Evolutionary conservation across 768 basidiomycete species (phyloP).

Genomic region (Cystobasidium onofrii): DNA sequence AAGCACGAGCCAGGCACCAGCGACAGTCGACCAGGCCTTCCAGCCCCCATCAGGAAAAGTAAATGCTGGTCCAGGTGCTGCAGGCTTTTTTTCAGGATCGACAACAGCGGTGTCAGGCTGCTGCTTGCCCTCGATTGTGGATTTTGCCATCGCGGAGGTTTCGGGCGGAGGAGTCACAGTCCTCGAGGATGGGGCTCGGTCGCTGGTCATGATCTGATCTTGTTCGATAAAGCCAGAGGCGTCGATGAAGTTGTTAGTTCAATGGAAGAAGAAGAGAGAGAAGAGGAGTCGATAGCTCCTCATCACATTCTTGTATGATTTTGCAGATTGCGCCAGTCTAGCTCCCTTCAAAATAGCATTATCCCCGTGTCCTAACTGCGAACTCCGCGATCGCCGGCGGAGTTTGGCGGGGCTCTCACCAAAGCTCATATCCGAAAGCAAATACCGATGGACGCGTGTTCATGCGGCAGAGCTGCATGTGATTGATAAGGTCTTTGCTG

Average conservation of each 20-base stretch:
- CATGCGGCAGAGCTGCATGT: too few relatives aligned
- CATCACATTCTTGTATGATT: background rate
- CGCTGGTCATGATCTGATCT: background rate
- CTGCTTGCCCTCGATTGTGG: background rate
- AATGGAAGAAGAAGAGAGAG: too few relatives aligned
- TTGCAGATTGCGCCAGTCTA: background rate
- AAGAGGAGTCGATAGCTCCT: background rate
- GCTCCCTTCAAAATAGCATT: background rate
- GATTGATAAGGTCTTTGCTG: too few relatives aligned
- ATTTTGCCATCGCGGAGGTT: background rate
- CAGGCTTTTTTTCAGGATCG: background rate
- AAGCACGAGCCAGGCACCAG: constrained; percentile 14
- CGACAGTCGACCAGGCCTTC: constrained; percentile 15
- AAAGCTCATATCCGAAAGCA: too few relatives aligned
- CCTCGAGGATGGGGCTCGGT: background rate
- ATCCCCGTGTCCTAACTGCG: background rate
- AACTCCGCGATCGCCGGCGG: background rate
- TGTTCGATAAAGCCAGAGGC: too few relatives aligned
- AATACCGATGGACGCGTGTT: too few relatives aligned
- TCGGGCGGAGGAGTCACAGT: background rate
- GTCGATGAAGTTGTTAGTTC: too few relatives aligned
- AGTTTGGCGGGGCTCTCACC: too few relatives aligned
- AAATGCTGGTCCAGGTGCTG: background rate
- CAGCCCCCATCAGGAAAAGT: constrained; percentile 22
- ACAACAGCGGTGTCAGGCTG: background rate